phyloP scores from a whole-genome alignment of 192 early-diverging fungal species.

The Pecoramyces ruminantium region DNA sequence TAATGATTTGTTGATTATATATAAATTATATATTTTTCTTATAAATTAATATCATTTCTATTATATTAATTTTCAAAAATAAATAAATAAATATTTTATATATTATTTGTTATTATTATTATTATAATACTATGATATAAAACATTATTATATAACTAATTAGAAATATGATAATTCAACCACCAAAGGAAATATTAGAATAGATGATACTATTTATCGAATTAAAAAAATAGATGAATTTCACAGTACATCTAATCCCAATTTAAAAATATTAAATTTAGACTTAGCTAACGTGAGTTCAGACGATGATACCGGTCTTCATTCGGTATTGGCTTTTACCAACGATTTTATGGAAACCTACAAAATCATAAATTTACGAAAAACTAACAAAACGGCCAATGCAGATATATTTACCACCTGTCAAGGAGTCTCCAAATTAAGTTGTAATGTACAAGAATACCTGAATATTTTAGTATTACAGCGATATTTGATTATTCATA shows the following conservation, averaged over 20 bases:
- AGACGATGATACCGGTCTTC: background rate
- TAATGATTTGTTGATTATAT: too few species aligned
- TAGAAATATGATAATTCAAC: background rate
- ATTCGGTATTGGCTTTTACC: background rate
- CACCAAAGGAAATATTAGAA: background rate
- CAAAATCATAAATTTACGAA: background rate
- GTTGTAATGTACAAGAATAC: background rate
- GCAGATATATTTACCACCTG: background rate
- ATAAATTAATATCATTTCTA: too few species aligned
- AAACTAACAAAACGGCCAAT: background rate
- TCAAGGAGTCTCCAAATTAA: background rate
- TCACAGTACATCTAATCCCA: background rate
- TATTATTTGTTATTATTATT: too few species aligned
- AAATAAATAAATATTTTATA: too few species aligned
- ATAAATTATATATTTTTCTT: too few species aligned
- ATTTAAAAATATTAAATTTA: background rate
- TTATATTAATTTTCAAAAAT: too few species aligned
- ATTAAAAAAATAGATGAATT: background rate
- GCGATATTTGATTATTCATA: background rate
- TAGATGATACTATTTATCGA: background rate
- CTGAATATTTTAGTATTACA: background rate
- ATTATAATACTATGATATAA: too few species aligned
- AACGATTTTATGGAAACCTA: background rate
- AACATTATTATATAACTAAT: too few species aligned
- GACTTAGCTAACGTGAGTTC: background rate